Percentiles rank a stretch among this genome's conserved stretches.
Evolutionary conservation across 139 green algal species (phyloP).

Genomic region (Volvox africanus): DNA sequence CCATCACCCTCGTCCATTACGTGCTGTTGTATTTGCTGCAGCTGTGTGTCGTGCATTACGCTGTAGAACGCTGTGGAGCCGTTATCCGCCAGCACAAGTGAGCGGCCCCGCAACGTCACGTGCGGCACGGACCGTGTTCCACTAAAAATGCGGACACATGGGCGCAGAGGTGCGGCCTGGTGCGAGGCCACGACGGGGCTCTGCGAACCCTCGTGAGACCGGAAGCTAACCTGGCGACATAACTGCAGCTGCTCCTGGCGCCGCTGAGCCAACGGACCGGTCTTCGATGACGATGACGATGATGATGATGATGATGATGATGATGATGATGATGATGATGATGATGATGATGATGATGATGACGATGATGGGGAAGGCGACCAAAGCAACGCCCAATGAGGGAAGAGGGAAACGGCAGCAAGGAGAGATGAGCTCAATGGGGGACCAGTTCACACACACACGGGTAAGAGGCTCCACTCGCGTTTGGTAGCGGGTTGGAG

Average conservation of each 20-base stretch:
- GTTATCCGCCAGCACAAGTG: conserved; percentile 35
- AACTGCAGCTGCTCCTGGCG: conserved; percentile 17
- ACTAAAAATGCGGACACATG: conserved; percentile 22
- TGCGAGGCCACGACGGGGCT: not conserved
- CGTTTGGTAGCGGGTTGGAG: too few species aligned
- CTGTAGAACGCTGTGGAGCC: conserved; percentile 2
- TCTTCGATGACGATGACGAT: too few species aligned
- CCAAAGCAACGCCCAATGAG: too few species aligned
- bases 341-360: too few species aligned
- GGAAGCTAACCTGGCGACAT: not conserved
- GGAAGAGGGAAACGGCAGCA: too few species aligned
- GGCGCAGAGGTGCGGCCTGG: not conserved
- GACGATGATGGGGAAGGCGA: too few species aligned
- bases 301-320: too few species aligned
- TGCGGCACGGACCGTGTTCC: not conserved
- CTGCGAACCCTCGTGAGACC: not conserved
- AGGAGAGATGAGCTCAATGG: too few species aligned
- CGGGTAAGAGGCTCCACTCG: too few species aligned
- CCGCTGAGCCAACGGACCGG: not conserved
- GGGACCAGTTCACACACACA: too few species aligned
- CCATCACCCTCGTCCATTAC: too few species aligned
- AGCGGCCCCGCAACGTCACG: conserved; percentile 29
- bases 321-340: too few species aligned
- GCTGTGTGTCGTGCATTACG: not conserved
- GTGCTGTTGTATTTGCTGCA: not conserved